Conservation (phyloP, 345 rosid species). For the Erysimum cheiranthoides region DNA sequence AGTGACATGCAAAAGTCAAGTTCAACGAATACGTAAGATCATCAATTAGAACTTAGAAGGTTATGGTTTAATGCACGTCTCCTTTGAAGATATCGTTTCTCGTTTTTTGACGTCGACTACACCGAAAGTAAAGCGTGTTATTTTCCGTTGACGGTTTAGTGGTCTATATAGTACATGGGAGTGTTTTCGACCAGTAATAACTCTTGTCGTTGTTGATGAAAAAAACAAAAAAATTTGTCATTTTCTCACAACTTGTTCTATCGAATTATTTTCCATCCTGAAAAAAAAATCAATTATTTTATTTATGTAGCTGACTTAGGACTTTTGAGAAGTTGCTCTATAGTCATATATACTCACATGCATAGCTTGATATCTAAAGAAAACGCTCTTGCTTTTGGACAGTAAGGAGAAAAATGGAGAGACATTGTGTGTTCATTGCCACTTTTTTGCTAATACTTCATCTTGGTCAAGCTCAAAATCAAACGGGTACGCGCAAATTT, state of each 20-base stretch:
- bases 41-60: background rate
- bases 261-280: conserved; percentile 25
- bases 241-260: conserved; percentile 28
- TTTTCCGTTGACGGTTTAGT: background rate
- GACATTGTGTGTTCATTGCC: background rate
- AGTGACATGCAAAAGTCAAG: conserved; percentile 11
- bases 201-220: background rate
- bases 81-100: conserved; percentile 7
- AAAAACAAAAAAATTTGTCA: conserved; percentile 11
- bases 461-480: conserved; percentile 38
- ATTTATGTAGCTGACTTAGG: conserved; percentile 3
- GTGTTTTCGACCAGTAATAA: conserved; percentile 11
- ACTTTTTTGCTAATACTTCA: conserved; percentile 9
- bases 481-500: conserved; percentile 9
- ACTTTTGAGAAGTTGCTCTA: conserved; percentile 32
- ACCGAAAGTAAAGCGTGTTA: conserved; percentile 12
- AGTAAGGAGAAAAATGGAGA: conserved; percentile 22
- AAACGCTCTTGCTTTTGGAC: background rate
- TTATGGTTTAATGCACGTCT: conserved; percentile 27
- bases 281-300: background rate
- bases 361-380: background rate
- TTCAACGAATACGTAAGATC: conserved; percentile 8
- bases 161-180: background rate
- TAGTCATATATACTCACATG: conserved; percentile 3
- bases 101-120: conserved; percentile 16